A percentile compares a stretch with the other conserved stretches of the same genome.
Conservation (phyloP, 140 eudicot genomes). For the Cichorium intybus region DNA sequence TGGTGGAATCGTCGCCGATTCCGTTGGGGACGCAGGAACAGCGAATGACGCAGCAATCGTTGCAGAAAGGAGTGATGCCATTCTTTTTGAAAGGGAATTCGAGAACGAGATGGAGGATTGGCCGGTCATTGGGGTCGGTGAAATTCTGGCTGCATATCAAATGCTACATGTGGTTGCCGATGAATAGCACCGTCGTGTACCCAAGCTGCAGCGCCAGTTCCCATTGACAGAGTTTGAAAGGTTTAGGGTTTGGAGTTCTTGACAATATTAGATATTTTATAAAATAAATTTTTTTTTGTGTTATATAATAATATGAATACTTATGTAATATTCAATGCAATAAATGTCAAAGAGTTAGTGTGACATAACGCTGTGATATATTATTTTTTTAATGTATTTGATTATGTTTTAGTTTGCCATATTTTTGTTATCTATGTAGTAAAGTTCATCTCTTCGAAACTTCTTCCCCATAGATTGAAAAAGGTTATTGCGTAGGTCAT, state of each 20-base stretch:
- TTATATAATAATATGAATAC: neutral
- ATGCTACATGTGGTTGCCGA: conserved; percentile 46
- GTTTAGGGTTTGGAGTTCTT: neutral
- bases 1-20: conserved; percentile 43
- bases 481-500: too few species aligned
- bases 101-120: conserved; percentile 61
- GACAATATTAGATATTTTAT: conserved; percentile 4
- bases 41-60: conserved; percentile 20
- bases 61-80: conserved; percentile 12
- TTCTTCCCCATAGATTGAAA: too few species aligned
- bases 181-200: neutral
- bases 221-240: conserved; percentile 15
- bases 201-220: conserved; percentile 51
- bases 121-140: conserved; percentile 59
- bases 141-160: conserved; percentile 58
- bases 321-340: neutral
- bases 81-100: conserved; percentile 56
- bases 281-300: neutral
- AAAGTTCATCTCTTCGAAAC: too few species aligned
- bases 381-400: too few species aligned
- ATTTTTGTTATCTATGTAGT: too few species aligned
- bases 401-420: too few species aligned
- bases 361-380: too few species aligned
- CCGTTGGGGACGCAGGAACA: conserved; percentile 40
- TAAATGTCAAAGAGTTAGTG: too few species aligned